phyloP scores from a whole-genome alignment of 2,329 filamentous ascomycete genomes.

The Aureobasidium sp. region DNA sequence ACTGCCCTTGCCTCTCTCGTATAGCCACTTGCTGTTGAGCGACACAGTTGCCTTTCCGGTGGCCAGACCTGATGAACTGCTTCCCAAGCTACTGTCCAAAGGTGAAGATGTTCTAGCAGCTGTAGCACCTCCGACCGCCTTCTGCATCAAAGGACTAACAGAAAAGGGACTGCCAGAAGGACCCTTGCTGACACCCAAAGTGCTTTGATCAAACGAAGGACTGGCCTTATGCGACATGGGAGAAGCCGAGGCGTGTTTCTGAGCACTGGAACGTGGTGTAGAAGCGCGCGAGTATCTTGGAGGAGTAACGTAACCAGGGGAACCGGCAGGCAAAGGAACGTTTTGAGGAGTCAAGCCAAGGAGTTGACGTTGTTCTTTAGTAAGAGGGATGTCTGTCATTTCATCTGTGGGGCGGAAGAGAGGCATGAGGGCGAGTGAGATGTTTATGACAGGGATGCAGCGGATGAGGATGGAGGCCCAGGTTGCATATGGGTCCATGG shows the following conservation, averaged over 20 bases:
- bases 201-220: slow-evolving; percentile 17
- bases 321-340: slow-evolving; percentile 56
- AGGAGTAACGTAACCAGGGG: slow-evolving; percentile 68
- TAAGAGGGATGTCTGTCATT: slow-evolving; percentile 82
- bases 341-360: slow-evolving; percentile 68
- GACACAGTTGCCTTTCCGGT: slow-evolving; percentile 64
- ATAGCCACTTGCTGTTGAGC: slow-evolving; percentile 90
- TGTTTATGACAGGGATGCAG: slow-evolving; percentile 54
- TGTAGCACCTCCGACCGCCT: slow-evolving; percentile 48
- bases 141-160: slow-evolving; percentile 57
- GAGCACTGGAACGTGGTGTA: slow-evolving; percentile 48
- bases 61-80: slow-evolving; percentile 52
- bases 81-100: slow-evolving; percentile 16
- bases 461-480: slow-evolving; percentile 45
- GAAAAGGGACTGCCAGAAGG: slow-evolving; percentile 18
- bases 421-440: slow-evolving; percentile 62
- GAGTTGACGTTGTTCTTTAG: slow-evolving; percentile 76
- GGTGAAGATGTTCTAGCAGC: slow-evolving; percentile 49
- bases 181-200: slow-evolving; percentile 6
- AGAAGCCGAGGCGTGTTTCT: slow-evolving; percentile 23
- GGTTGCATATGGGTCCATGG: slow-evolving; percentile 29
- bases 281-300: slow-evolving; percentile 77
- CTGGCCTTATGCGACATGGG: slow-evolving; percentile 32
- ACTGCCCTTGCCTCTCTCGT: slow-evolving; percentile 65
- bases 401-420: slow-evolving; percentile 67